A percentile compares a stretch with the other conserved stretches of the same genome.
Evolutionary conservation across 805 yeast genomes (phyloP).

Genomic region (Yarrowia osloensis): DNA sequence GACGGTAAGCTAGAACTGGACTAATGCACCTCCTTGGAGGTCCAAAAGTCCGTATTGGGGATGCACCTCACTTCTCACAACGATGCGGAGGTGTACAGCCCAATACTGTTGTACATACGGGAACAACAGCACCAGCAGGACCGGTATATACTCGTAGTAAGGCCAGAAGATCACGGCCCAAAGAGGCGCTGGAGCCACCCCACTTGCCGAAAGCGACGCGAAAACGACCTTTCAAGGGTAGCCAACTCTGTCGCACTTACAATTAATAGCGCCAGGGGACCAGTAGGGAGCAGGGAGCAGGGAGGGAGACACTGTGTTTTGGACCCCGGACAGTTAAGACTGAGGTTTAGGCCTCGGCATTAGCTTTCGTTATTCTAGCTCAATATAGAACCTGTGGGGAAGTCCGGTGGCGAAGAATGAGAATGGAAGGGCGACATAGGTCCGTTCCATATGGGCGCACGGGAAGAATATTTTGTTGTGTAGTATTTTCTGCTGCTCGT

Average conservation of each 20-base stretch:
- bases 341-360: background rate
- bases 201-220: background rate
- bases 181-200: background rate
- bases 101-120: background rate
- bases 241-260: background rate
- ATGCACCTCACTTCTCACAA: background rate
- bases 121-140: too few relatives aligned
- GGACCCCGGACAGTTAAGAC: constrained; percentile 4
- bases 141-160: too few relatives aligned
- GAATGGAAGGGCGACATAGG: background rate
- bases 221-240: background rate
- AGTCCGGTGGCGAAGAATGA: background rate
- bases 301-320: background rate
- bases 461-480: too few relatives aligned
- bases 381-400: background rate
- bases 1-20: constrained; percentile 14
- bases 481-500: too few relatives aligned
- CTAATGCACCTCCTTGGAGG: background rate
- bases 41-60: constrained; percentile 8
- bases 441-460: too few relatives aligned
- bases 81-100: background rate
- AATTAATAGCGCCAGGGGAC: too few relatives aligned
- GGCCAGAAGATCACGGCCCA: background rate
- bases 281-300: background rate
- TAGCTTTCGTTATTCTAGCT: constrained; percentile 13